Percentiles rank a stretch among this genome's conserved stretches.
phyloP scores from a whole-genome alignment of 306 rosid species.

The Begonia loranthoides region DNA sequence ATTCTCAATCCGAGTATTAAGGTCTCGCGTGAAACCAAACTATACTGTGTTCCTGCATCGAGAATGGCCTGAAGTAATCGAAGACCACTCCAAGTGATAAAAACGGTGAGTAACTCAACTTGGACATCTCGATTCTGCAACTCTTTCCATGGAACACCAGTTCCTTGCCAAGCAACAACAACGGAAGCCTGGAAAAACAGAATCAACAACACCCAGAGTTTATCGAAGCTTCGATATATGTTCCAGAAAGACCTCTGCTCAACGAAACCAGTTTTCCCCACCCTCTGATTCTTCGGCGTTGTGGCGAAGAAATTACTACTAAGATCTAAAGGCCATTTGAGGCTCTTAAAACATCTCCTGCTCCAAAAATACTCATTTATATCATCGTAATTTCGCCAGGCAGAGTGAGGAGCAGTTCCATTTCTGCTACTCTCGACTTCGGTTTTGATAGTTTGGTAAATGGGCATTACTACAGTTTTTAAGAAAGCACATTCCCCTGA shows the following conservation, averaged over 20 bases:
- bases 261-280: slow-evolving; percentile 94
- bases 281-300: slow-evolving; percentile 34
- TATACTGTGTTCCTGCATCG: slow-evolving; percentile 91
- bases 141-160: slow-evolving; percentile 38
- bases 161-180: slow-evolving; percentile 67
- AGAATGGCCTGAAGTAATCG: slow-evolving; percentile 76
- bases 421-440: slow-evolving; percentile 67
- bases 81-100: slow-evolving; percentile 71
- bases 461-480: slow-evolving; percentile 63
- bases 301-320: slow-evolving; percentile 53
- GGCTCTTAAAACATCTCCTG: slow-evolving; percentile 56
- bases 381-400: slow-evolving; percentile 93
- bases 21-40: slow-evolving; percentile 77
- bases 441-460: slow-evolving; percentile 39
- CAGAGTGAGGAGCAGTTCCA: slow-evolving; percentile 89
- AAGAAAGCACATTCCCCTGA: slow-evolving; percentile 56
- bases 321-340: slow-evolving; percentile 47
- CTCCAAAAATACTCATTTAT: slow-evolving; percentile 87
- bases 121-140: slow-evolving; percentile 42
- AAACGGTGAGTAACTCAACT: slow-evolving; percentile 60
- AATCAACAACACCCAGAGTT: slow-evolving; percentile 71
- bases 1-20: slow-evolving; percentile 67
- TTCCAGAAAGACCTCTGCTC: slow-evolving; percentile 98
- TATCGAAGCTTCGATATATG: slow-evolving; percentile 73
- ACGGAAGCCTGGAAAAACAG: slow-evolving; percentile 68